Evolutionary conservation across 805 yeast genomes (phyloP), one percentile per base, ranked within the genome.

Genomic region (Dipodascopsis uninucleata): DNA sequence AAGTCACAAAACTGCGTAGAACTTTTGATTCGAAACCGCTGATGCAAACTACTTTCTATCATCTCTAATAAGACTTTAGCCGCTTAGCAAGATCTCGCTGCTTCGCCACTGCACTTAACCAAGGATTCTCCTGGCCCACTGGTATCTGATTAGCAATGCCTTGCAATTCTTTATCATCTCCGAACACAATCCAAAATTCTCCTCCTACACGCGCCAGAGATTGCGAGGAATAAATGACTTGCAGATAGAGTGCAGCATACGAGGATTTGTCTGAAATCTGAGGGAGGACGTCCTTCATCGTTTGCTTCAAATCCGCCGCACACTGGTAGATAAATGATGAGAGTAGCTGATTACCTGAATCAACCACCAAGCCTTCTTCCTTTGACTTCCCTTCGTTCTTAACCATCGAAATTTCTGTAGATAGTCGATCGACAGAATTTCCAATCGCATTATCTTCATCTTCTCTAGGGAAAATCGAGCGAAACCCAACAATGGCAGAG

Each of bases 161-260:
- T 25, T 26, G 25, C 5, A 32, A 28, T 8, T 47, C 49, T 1
- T 12, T 16, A 10, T 24, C 39, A 9, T 49, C 49, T 3, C 39
- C 53, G 16, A 56, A 31, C n/a, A 56, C 18, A 12, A 41, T 36
- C 65, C 85, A 82, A 61, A 85, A 85, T 56, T 83, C 85, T 3
- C 77, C 78, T 10, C 85, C 82, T 17, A 78, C 76, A 51, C 88
- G 70, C 1, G 83, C 80, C 41, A 90, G 69, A 28, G 95, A 81
- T 60, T 83, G 87, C n/a, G 95, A 82, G 54, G 96, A 85, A 65
- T 89, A 90, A 1, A 86, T 79, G 29, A 89, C 65, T 64, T 90
- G 98, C 26, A 90, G 66, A 53, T 89, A 76, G 18, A 88, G 68
- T 0, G 90, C 84, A 45, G 83, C 83, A 25, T 60, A 45, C 9